Evolutionary conservation across 164 flowering plant species (phyloP), one percentile per base, ranked within the genome.

Genomic region (Sedum album): DNA sequence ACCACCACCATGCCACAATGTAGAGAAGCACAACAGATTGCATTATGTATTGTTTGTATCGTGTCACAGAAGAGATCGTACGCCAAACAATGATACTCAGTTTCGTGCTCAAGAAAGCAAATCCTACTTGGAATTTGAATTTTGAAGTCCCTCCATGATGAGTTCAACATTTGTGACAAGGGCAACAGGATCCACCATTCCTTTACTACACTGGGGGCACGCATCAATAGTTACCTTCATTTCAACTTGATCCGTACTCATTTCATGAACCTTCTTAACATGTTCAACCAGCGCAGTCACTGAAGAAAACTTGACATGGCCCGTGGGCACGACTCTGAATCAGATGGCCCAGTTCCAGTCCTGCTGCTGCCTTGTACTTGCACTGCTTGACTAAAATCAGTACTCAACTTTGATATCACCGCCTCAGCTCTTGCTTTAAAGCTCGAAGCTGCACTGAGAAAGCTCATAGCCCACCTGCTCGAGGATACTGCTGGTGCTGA

Each of bases 101-200:
- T 21, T 23, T 2, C 15, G 14, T 55, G 60, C 25, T 55, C 25
- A 55, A 2, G 83, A n/a, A n/a, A n/a, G n/a, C n/a, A n/a, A n/a
- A n/a, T n/a, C n/a, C n/a, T n/a, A n/a, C n/a, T n/a, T n/a, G n/a
- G n/a, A n/a, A n/a, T n/a, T n/a, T n/a, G n/a, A 82, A 80, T 73
- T 66, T 84, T 36, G 93, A 86, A 60, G 77, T 78, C 31, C 96
- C 96, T 63, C 80, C 75, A 72, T 94, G 99, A 53, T 90, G 96
- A 75, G 75, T 86, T 94, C 99, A 39, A 94, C 88, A 79, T 94
- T 97, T 69, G 90, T 82, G 46, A 94, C 97, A 60, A 94, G 85
- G 2, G 84, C 72, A 69, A 94, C 97, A 1, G 99, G 86, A 82
- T 91, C 96, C 35, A 82, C 81, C 61, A 94, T 91, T 21, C 96